phyloP scores from a whole-genome alignment of 225 moss, liverwort and hornwort species.

The Pleurozium schreberi region DNA sequence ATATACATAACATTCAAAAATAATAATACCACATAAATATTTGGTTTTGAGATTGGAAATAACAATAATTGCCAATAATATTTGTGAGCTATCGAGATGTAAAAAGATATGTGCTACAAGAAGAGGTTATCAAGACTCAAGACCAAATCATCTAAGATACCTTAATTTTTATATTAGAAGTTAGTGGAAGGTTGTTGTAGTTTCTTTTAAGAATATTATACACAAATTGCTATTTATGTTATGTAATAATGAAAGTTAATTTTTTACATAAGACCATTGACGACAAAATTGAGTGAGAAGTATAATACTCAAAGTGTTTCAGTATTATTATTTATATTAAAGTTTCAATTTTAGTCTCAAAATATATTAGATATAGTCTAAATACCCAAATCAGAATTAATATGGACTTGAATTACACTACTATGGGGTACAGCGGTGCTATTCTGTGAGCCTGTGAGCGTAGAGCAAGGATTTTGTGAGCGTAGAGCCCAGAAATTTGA shows the following conservation, averaged over 20 bases:
- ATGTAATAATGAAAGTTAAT: background rate
- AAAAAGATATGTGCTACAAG: no score
- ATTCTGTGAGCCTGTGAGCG: no score
- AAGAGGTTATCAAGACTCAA: no score
- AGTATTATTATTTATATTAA: background rate
- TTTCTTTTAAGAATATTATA: background rate
- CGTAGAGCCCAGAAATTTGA: no score
- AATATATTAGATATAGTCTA: background rate
- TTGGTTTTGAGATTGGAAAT: background rate
- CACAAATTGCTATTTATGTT: accelerated
- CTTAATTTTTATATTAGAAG: background rate
- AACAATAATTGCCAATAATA: background rate
- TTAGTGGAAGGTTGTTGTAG: background rate
- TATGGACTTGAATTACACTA: background rate
- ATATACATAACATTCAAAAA: no score
- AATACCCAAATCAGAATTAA: accelerated
- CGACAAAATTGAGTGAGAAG: accelerated
- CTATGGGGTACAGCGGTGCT: no score
- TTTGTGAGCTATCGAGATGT: background rate
- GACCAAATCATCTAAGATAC: background rate
- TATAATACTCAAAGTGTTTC: accelerated
- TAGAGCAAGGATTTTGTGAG: no score
- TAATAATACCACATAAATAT: background rate
- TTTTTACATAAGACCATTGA: background rate
- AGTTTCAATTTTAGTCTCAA: background rate